Percentiles rank a stretch among this genome's conserved stretches.
Evolutionary conservation across 306 rosid species (phyloP).

Genomic region (Gastrolobium villosum): DNA sequence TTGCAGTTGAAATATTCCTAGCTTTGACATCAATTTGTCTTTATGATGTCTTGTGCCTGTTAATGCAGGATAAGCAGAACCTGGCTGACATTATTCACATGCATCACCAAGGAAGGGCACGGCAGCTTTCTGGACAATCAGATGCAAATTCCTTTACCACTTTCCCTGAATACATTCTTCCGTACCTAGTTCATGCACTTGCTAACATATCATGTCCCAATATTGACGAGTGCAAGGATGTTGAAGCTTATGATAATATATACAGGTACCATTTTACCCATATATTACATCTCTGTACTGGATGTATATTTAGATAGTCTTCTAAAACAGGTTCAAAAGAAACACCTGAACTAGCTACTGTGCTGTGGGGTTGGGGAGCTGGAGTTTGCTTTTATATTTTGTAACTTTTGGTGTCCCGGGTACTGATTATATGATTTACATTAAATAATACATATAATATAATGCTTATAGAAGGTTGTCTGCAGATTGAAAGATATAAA

Average conservation of each 20-base stretch:
- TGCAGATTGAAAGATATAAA: slow-evolving; percentile 8
- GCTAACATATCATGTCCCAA: slow-evolving; percentile 92
- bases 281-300: slow-evolving; percentile 18
- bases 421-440: slow-evolving; percentile 31
- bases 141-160: slow-evolving; percentile 75
- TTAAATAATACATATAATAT: not conserved
- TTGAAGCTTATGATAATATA: slow-evolving; percentile 72
- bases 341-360: not conserved
- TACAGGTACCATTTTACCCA: slow-evolving; percentile 69
- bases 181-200: slow-evolving; percentile 88
- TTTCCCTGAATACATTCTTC: slow-evolving; percentile 86
- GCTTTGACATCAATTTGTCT: slow-evolving; percentile 36
- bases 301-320: slow-evolving; percentile 13
- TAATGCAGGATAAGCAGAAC: slow-evolving; percentile 80
- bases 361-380: not conserved
- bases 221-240: slow-evolving; percentile 91
- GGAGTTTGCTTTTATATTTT: slow-evolving; percentile 12
- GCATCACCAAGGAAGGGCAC: slow-evolving; percentile 79
- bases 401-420: not conserved
- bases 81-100: slow-evolving; percentile 87
- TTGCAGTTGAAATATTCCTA: slow-evolving; percentile 39
- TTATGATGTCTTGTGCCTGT: slow-evolving; percentile 42
- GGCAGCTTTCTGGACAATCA: slow-evolving; percentile 70
- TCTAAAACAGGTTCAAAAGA: slow-evolving; percentile 10
- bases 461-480: slow-evolving; percentile 33